A percentile compares a stretch with the other conserved stretches of the same genome.
Evolutionary conservation across 306 rosid genomes (phyloP).

Genomic region (Prinsepia uniflora): DNA sequence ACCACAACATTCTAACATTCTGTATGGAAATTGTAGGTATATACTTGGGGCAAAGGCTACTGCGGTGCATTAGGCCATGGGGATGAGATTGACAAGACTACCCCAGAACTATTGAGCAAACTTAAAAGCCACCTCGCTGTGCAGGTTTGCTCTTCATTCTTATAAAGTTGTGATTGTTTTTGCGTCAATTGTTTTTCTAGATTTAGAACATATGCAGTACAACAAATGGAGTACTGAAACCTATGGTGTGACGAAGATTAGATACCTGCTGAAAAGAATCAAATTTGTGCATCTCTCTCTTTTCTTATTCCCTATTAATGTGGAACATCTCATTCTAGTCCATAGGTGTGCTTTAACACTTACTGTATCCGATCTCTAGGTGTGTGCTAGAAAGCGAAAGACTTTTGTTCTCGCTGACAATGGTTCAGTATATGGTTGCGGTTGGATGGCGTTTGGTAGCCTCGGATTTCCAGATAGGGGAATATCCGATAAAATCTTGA

Average conservation of each 20-base stretch:
- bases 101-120: constrained; percentile 57
- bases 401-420: constrained; percentile 72
- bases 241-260: not conserved
- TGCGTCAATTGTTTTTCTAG: not conserved
- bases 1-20: constrained; percentile 12
- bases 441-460: constrained; percentile 94
- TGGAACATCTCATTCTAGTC: constrained; percentile 1
- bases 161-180: not conserved
- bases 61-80: constrained; percentile 98
- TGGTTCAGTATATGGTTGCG: constrained; percentile 75
- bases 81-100: constrained; percentile 84
- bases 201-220: constrained; percentile 1
- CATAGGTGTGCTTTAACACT: constrained; percentile 2
- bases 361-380: constrained; percentile 37
- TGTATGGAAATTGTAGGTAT: constrained; percentile 48
- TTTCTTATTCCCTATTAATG: not conserved
- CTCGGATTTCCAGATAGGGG: constrained; percentile 82
- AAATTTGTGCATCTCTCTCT: not conserved
- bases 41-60: constrained; percentile 94
- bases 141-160: constrained; percentile 52
- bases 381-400: constrained; percentile 89
- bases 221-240: not conserved
- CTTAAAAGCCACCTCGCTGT: constrained; percentile 67
- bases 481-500: constrained; percentile 60
- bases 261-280: not conserved